phyloP scores from a whole-genome alignment of 768 basidiomycete genomes.

The Holtermannia corniformis region DNA sequence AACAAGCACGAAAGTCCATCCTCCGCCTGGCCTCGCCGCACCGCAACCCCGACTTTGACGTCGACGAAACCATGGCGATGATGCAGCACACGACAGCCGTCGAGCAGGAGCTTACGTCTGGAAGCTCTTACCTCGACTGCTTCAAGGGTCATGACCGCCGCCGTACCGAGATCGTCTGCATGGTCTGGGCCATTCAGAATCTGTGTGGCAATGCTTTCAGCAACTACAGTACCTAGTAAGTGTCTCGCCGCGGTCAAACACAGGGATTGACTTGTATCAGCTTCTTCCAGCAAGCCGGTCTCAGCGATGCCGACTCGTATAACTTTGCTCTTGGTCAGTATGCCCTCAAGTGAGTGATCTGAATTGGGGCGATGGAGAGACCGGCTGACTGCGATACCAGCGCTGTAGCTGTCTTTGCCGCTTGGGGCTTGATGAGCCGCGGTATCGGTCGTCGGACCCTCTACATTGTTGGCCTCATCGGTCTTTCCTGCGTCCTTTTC shows the following conservation, averaged over 20 bases:
- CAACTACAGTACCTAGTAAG: conserved; percentile 23
- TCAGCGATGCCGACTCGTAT: conserved; percentile 14
- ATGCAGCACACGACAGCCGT: conserved; percentile 42
- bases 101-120: conserved; percentile 37
- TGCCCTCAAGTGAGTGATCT: conserved; percentile 13
- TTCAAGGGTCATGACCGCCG: conserved; percentile 41
- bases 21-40: conserved; percentile 17
- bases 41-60: conserved; percentile 23
- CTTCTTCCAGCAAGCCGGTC: conserved; percentile 33
- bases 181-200: conserved; percentile 33
- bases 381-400: conserved; percentile 11
- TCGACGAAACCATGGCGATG: conserved; percentile 39
- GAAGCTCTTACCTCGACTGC: conserved; percentile 43
- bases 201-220: conserved; percentile 31
- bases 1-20: conserved; percentile 13
- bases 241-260: background rate
- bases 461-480: conserved; percentile 32
- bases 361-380: too few relatives aligned
- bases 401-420: conserved; percentile 21
- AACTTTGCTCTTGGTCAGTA: conserved; percentile 28
- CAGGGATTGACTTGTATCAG: background rate
- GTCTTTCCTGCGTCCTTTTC: conserved; percentile 26
- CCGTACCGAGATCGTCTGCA: conserved; percentile 47
- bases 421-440: conserved; percentile 22
- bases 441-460: conserved; percentile 28